Base-by-base conservation (phyloP, 306 rosid genomes). In the Dryas drummondii region DNA sequence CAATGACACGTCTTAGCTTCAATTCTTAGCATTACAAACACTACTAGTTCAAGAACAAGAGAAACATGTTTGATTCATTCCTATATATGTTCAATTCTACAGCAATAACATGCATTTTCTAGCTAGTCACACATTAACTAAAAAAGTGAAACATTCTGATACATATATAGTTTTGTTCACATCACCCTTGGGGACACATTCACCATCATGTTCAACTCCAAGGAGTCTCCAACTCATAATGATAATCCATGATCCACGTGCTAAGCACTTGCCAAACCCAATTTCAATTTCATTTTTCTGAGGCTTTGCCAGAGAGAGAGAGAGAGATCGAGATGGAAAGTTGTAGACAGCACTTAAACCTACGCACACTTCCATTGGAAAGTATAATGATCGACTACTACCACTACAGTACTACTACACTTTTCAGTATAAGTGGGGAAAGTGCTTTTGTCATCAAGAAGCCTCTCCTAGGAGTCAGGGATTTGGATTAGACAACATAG, bases 391-490 rank as follows among this genome's bases (percentile, higher is more conserved):
- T 77, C 59, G 6, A 37, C 44, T n/a, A 51, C 71, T 63, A 40
- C 37, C 2, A 59, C 44, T 59, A 27, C 64, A 10, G 11, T 59
- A 40, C 37, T 1, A 59, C 44, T 59, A 27, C 64, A 10, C 27
- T 59, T 59, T 70, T 17, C 51, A 48, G 42, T 48, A 14, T 41
- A 4, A 58, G 49, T 56, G 53, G 66, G 68, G 58, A 47, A 52
- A 69, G 65, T 69, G 70, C 76, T 77, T 51, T 77, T 69, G 81
- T 77, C 45, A 59, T 42, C 63, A 42, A 42, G 75, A 77, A 77
- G 76, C 54, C 56, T 70, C 55, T 77, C 76, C 64, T 60, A 49
- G 71, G 46, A 60, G 61, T 70, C 11, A 51, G 71, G 70, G 63
- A 59, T 22, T 67, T 49, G 50, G 68, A 26, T 60, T 52, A 27